Evolutionary conservation across 1,284 basidiomycete genomes (phyloP), one percentile per base, ranked within the genome.

Genomic region (Ustilago bromivora): DNA sequence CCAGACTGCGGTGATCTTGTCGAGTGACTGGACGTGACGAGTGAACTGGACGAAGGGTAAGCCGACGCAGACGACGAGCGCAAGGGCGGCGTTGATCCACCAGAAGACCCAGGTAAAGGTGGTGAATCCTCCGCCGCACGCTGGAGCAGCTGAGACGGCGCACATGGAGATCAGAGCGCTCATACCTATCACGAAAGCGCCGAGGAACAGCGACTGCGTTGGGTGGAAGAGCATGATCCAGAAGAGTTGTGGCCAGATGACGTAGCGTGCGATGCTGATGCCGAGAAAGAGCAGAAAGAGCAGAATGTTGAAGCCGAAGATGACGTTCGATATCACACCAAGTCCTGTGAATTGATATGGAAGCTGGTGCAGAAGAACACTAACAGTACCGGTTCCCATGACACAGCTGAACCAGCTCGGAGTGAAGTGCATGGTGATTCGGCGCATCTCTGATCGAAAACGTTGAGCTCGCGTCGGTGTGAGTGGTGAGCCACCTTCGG

Each of bases 171-270:
- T 88, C 38, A 93, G 87, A 0, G 92, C 93, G 0, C 90, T 46
- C 13, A 89, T 88, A 5, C 90, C 92, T 92, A 94, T 93, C 0
- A 92, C 90, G 62, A 92, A 90, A 31, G 90, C 90, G 12, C 91
- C 91, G 35, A 91, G 88, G 82, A 90, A 94, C 60, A 94, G 88
- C 72, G 91, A 91, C 60, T 91, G 90, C 0, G 88, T 87, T 4
- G 91, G 90, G 81, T 94, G 90, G 17, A 85, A 87, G 28, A 92
- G 80, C 86, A 91, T 90, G 5, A 88, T 84, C 10, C 49, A 67
- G 10, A 92, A 92, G 38, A 91, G 85, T 15, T 89, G 87, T 1
- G 90, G 90, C 84, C 89, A 92, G 52, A 89, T 76, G 35, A 87
- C 80, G 84, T 91, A 92, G 36, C 92, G 89, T 4, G 87, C 86